Evolutionary conservation across 2,329 filamentous ascomycete genomes (phyloP).

Genomic region (Aspergillus piperis): DNA sequence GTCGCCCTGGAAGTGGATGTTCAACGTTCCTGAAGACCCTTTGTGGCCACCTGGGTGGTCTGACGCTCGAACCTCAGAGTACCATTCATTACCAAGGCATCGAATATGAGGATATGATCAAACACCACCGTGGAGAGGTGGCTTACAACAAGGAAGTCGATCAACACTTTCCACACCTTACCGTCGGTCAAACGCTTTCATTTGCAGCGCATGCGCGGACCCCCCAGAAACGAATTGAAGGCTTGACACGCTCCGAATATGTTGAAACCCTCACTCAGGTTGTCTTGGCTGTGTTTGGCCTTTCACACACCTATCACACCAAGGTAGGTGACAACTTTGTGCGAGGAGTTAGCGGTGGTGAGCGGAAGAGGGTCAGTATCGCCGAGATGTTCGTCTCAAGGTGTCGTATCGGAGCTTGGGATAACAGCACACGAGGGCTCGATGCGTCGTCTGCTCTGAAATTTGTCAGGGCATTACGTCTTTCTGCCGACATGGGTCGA

Average conservation of each 20-base stretch:
- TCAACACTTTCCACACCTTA: conserved; percentile 72
- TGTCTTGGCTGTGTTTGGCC: conserved; percentile 14
- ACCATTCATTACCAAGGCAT: conserved; percentile 69
- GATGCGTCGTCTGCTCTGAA: conserved; percentile 55
- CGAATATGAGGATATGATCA: conserved; percentile 31
- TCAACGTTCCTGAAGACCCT: conserved; percentile 83
- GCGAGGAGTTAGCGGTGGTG: conserved; percentile 19
- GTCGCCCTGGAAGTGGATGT: conserved; percentile 54
- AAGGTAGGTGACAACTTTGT: conserved; percentile 18
- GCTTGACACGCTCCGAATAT: conserved; percentile 10
- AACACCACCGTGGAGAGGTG: conserved; percentile 60
- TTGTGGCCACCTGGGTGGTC: conserved; percentile 60
- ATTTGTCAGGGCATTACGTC: conserved; percentile 49
- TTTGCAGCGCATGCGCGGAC: conserved; percentile 65
- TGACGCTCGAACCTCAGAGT: conserved; percentile 11
- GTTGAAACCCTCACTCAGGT: conserved; percentile 7
- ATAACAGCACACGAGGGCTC: conserved; percentile 42
- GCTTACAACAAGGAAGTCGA: conserved; percentile 81
- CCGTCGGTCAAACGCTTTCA: conserved; percentile 71
- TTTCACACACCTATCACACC: conserved; percentile 15
- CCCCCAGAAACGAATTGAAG: conserved; percentile 1
- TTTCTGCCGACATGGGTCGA: conserved; percentile 10
- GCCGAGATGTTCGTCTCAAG: conserved; percentile 17
- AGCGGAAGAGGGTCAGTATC: conserved; percentile 57
- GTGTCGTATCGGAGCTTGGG: conserved; percentile 33